Percentiles rank a stretch among this genome's conserved stretches.
These are phyloP conservation scores for Sisymbrium irio DNA, from an alignment of 345 rosid genomes.

Conservation along the genomic window DNA sequence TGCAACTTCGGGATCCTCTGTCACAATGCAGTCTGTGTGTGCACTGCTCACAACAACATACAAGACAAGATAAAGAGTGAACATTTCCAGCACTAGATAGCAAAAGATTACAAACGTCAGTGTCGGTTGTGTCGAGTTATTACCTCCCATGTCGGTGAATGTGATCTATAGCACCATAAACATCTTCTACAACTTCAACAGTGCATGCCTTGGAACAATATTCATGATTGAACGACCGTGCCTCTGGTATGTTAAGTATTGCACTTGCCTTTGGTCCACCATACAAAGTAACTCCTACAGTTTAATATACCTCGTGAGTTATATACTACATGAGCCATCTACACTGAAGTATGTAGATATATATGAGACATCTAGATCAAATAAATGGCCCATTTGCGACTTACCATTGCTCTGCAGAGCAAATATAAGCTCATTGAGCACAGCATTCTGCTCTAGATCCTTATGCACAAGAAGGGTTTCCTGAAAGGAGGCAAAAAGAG, in stretches of 20 bases:
- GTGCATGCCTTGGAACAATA: constrained; percentile 87
- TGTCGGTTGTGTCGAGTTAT: background rate
- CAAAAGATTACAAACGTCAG: background rate
- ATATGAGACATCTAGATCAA: background rate
- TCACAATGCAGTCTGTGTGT: constrained; percentile 87
- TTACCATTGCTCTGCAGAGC: constrained; percentile 68
- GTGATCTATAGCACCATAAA: constrained; percentile 74
- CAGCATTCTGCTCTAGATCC: constrained; percentile 64
- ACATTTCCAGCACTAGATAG: background rate
- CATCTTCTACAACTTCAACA: constrained; percentile 87
- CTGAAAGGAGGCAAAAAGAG: constrained; percentile 38
- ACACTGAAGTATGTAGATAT: background rate
- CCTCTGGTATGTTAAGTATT: constrained; percentile 57
- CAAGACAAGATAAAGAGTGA: background rate
- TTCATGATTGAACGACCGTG: constrained; percentile 67
- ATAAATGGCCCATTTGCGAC: background rate
- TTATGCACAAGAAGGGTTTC: constrained; percentile 96
- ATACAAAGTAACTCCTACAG: constrained; percentile 69
- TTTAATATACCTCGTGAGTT: background rate
- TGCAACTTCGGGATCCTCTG: constrained; percentile 73
- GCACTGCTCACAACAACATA: constrained; percentile 54
- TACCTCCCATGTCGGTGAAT: constrained; percentile 94
- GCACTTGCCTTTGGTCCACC: constrained; percentile 81
- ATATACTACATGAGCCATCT: background rate
- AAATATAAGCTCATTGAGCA: constrained; percentile 53